phyloP scores from a whole-genome alignment of 2,329 filamentous ascomycete genomes.

The Claviceps capensis region DNA sequence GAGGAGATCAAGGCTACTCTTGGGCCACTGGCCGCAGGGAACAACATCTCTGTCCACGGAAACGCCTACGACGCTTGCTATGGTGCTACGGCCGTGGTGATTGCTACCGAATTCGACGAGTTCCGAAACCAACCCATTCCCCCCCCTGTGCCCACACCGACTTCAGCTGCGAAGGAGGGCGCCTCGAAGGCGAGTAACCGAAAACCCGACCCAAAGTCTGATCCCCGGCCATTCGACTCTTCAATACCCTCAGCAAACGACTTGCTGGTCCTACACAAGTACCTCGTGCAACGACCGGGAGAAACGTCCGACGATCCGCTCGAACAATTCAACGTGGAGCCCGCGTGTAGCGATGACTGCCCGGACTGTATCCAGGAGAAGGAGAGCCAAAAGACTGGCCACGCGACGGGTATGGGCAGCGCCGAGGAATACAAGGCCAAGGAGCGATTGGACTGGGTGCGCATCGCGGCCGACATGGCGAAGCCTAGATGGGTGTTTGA shows the following conservation, averaged over 20 bases:
- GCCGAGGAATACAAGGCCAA: constrained; percentile 31
- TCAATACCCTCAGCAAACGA: constrained; percentile 28
- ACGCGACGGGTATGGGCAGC: constrained; percentile 28
- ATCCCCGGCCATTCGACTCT: constrained; percentile 32
- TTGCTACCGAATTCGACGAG: constrained; percentile 44
- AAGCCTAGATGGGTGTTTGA: constrained; percentile 44
- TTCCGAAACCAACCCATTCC: constrained; percentile 31
- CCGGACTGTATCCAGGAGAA: constrained; percentile 34
- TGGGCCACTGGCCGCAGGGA: constrained; percentile 23
- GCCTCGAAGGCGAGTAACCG: constrained; percentile 19
- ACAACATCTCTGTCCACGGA: constrained; percentile 32
- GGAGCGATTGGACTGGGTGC: constrained; percentile 37
- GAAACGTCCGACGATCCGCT: constrained; percentile 29
- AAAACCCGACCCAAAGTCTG: constrained; percentile 26
- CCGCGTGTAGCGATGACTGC: constrained; percentile 30
- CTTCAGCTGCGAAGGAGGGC: constrained; percentile 10
- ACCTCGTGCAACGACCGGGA: constrained; percentile 22
- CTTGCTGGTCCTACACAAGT: constrained; percentile 33
- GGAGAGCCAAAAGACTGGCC: constrained; percentile 23
- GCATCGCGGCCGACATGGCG: constrained; percentile 34
- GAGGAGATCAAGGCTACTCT: constrained; percentile 35
- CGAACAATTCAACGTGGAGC: constrained; percentile 29
- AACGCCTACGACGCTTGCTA: constrained; percentile 36
- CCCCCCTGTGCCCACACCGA: constrained; percentile 14
- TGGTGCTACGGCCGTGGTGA: constrained; percentile 34